Evolutionary conservation across 306 rosid genomes (phyloP), one percentile per base, ranked within the genome.

Genomic region (Vigna trinervia): DNA sequence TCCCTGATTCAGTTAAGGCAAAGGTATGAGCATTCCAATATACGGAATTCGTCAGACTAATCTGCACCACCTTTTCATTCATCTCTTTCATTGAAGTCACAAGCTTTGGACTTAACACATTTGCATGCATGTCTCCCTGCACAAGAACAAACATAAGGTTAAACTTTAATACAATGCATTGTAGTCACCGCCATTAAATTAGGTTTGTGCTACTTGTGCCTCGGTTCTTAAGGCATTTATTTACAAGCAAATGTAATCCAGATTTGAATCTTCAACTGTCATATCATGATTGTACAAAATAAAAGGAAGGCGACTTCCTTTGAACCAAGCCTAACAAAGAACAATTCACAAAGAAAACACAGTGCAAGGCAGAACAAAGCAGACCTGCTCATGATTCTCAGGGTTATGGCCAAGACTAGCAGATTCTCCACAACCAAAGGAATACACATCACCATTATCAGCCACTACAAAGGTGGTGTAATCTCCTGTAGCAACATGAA

Each of bases 381-480:
- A 81, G 64, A 89, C 97, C 97, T 92, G 86, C 22, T 80, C 97
- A 8, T 30, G 87, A 10, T 82, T 74, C 13, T 82, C 64, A 12
- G 41, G 77, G 6, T 87, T 85, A 56, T 88, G 97, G 28, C 97
- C 96, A 15, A 92, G 96, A 84, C 89, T 92, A 51, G 96, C 85
- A 17, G 96, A 90, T 82, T 90, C 97, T 68, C 97, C 97, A 4
- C 89, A 90, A 15, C 97, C 97, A 67, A 92, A 92, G 13, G 97
- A 92, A 83, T 90, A 88, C 8, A 87, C 96, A 70, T 90, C 90
- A 19, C 97, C 96, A 6, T 78, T 84, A 43, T 90, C 91, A 1
- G 87, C 80, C 52, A 90, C 93, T 66, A 89, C 97, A 83, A 92
- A 90, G 61, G 97, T 92, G 50, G 97, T 90, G 85, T 92, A 92